Evolutionary conservation across 23 red algal genomes (phyloP), one percentile per base, ranked within the genome.

Genomic region (Cyanidium caldarium): DNA sequence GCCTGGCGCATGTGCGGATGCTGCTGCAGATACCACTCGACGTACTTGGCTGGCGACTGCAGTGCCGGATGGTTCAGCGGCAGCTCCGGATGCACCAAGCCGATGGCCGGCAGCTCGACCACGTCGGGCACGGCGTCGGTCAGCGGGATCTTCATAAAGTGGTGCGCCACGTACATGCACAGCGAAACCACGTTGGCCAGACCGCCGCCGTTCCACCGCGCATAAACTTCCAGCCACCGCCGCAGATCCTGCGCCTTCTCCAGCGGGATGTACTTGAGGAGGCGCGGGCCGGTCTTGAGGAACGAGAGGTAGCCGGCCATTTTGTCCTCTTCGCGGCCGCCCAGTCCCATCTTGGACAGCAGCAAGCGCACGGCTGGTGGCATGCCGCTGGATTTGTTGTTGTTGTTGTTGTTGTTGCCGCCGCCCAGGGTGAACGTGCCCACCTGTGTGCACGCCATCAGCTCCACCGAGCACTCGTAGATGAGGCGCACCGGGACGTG

Each of bases 151-250:
- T 57, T 44, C 39, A 85, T n/a, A 5, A 85, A 46, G 1, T 85
- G 44, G 0, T 36, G 51, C 13, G 72, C 70, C 25, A 85, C 39
- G 58, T 85, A 85, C 38, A 57, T 58, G 10, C 34, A 39, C 81
- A 85, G 75, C 23, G 70, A 38, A n/a, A 76, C 81, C 37, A 85
- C 66, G 67, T 85, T 85, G 23, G 74, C 72, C 10, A 75, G 70
- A 14, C 81, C 81, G 13, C 81, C 81, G 0, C 45, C 81, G 34
- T 85, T 85, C 81, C 81, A 85, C 31, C 75, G 75, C 21, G 81
- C 72, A 31, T 85, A 85, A 14, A 85, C 81, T 16, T 71, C 46
- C 1, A 85, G 71, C 81, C 81, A 85, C 26, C 69, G 74, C 26
- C 71, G 35, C 65, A 85, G 41, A 28, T 85, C 81, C 43, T 72